Evolutionary conservation across 2,329 filamentous ascomycete species (phyloP), one percentile per base, ranked within the genome.

Genomic region (Fusarium chaquense): DNA sequence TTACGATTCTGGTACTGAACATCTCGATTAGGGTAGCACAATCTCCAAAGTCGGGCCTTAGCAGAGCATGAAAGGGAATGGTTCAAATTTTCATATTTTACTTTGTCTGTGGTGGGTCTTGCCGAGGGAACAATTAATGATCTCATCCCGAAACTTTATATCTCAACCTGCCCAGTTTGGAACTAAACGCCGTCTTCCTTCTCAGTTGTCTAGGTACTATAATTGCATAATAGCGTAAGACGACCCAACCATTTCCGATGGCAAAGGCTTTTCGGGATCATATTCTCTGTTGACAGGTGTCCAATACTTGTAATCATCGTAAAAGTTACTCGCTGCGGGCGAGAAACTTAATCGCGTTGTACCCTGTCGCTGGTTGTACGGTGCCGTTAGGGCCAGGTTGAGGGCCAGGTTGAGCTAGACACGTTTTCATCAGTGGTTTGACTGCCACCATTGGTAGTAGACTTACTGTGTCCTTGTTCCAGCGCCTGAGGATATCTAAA

Each of bases 91-190:
- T 28, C 44, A 46, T 44, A 7, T 20, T n/a, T 20, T 10, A 15
- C 7, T 32, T 51, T 36, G 16, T 35, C 36, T 35, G 22, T 12
- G 4, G 49, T n/a, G 49, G 49, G 35, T 40, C 33, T 51, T 20
- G 6, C 12, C 12, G 15, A 9, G 20, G 24, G 24, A 12, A 20
- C 24, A 20, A 2, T 3, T 7, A 36, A 40, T 51, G 49, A 51
- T 51, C 33, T 51, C 49, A 51, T 40, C 35, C 49, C 49, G 49
- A 51, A 51, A 51, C 49, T 40, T 40, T 41, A 51, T 51, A 41
- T 30, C 9, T 16, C 22, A 26, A 51, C 36, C 33, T 35, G 15
- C 32, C 24, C 10, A 9, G 28, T 30, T 30, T 30, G 10, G 28
- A 30, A 30, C 28, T 30, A 30, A 9, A 30, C 28, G 9, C 9